Percentiles rank a stretch among this genome's conserved stretches.
Evolutionary conservation across 257 asterid species (phyloP).

Genomic region (Ilex aquifolium): DNA sequence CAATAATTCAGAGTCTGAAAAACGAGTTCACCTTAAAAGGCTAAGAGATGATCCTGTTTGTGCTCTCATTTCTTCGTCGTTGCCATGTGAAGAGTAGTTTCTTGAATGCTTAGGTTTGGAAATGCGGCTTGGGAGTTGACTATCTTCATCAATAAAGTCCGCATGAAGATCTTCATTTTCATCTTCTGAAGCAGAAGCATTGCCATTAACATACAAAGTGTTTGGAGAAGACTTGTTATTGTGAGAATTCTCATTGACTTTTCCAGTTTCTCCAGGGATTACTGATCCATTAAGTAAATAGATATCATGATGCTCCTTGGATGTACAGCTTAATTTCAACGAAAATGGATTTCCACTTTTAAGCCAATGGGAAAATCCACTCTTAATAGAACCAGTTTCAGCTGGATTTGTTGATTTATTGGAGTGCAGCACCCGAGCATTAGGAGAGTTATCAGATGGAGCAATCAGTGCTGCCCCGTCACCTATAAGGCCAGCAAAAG

Average conservation of each 20-base stretch:
- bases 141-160: conserved; percentile 98
- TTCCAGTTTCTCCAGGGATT: conserved; percentile 48
- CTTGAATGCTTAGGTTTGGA: conserved; percentile 53
- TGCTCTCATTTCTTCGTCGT: conserved; percentile 53
- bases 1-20: conserved; percentile 13
- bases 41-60: conserved; percentile 94
- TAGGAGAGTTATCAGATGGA: conserved; percentile 53
- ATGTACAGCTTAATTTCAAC: conserved; percentile 43
- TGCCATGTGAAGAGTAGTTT: conserved; percentile 47
- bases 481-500: conserved; percentile 92
- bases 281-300: conserved; percentile 44
- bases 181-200: conserved; percentile 61
- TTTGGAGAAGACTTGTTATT: conserved; percentile 27
- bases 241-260: conserved; percentile 21
- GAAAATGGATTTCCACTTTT: conserved; percentile 75
- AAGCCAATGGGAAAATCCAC: conserved; percentile 79
- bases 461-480: conserved; percentile 97
- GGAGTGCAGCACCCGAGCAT: conserved; percentile 44
- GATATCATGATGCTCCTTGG: conserved; percentile 45
- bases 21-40: conserved; percentile 64
- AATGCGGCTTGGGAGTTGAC: conserved; percentile 98
- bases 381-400: conserved; percentile 50
- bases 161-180: conserved; percentile 99
- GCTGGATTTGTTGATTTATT: conserved; percentile 42
- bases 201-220: conserved; percentile 53